Base-by-base conservation (phyloP, 2,329 filamentous ascomycete genomes). In the Chaetomium globosum region DNA sequence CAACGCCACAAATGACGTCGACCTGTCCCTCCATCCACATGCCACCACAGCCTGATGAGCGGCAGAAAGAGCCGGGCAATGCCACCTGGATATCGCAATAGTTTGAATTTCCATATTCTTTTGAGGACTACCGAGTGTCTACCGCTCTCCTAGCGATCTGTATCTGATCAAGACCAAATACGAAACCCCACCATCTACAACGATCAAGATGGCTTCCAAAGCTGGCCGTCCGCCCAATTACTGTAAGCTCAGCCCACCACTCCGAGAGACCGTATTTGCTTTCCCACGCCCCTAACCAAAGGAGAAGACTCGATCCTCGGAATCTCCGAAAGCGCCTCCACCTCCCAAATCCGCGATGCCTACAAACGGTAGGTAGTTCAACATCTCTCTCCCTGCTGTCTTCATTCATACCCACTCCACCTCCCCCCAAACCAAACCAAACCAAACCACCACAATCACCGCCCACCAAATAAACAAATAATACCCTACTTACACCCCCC, bases 311-410 rank as follows among this genome's bases (percentile, higher is more conserved):
- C 85, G 59, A 85, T 90, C 69, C 87, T 97, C 58, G 89, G 89
- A 69, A 78, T 97, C 67, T 76, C 88, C 59, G 85, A 91, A 43
- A 89, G 84, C 71, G 93, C 94, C 39, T 90, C 87, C 0, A 86
- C 88, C 65, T 87, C 93, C 73, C 90, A 98, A 76, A 89, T 99
- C 75, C 90, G 94, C 72, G 90, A 92, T 82, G 95, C 93, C 59
- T 99, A 98, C 83, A 99, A 99, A 77, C 89, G 90, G 89, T 91
- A 74, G 26, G 89, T 91, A 74, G n/a, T n/a, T n/a, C n/a, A 60
- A 43, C 49, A 16, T 33, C 13, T 39, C 43, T 58, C 59, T 12
- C 12, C 1, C 9, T 31, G 3, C 31, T 10, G 9, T 31, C 36
- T 33, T 33, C 31, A 33, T 9, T 9, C 5, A 36, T 13, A 16